Evolutionary conservation across 2,329 filamentous ascomycete genomes (phyloP).

Genomic region (Plectosphaerella plurivora): DNA sequence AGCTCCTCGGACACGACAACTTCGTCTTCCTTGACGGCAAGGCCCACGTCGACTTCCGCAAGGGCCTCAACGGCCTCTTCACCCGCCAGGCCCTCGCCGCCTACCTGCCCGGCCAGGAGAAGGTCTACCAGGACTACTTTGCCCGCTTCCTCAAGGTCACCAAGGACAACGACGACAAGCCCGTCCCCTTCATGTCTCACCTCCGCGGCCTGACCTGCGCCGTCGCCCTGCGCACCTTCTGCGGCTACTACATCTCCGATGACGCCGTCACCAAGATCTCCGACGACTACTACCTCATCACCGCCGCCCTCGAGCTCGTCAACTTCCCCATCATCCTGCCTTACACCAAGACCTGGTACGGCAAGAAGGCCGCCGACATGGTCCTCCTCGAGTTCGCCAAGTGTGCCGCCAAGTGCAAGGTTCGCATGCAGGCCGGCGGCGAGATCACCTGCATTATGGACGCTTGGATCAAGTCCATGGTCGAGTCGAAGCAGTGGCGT

Average conservation of each 20-base stretch:
- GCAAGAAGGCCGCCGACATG: conserved; percentile 92
- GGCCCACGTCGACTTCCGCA: conserved; percentile 92
- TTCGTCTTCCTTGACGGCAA: conserved; percentile 98
- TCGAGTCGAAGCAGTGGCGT: conserved; percentile 78
- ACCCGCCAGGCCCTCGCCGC: conserved; percentile 81
- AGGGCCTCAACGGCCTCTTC: conserved; percentile 92
- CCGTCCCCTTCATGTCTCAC: conserved; percentile 80
- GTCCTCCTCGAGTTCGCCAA: conserved; percentile 84
- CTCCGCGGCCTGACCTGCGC: conserved; percentile 96
- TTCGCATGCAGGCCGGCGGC: conserved; percentile 84
- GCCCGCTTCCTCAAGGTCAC: conserved; percentile 72
- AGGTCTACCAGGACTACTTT: conserved; percentile 87
- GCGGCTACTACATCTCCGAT: conserved; percentile 90
- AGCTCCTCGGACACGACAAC: conserved; percentile 86
- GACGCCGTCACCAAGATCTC: conserved; percentile 90
- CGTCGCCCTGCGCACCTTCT: conserved; percentile 93
- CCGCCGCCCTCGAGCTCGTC: conserved; percentile 90
- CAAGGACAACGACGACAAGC: conserved; percentile 65
- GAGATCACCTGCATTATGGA: conserved; percentile 92
- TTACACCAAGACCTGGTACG: conserved; percentile 94
- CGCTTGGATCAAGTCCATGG: conserved; percentile 84
- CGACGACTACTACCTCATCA: conserved; percentile 95
- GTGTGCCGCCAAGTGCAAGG: conserved; percentile 90
- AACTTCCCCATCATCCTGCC: conserved; percentile 97
- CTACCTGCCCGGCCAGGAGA: conserved; percentile 90